These are phyloP conservation scores for Alternaria conjuncta DNA, from an alignment of 2,329 filamentous ascomycete species.

Conservation along the genomic window DNA sequence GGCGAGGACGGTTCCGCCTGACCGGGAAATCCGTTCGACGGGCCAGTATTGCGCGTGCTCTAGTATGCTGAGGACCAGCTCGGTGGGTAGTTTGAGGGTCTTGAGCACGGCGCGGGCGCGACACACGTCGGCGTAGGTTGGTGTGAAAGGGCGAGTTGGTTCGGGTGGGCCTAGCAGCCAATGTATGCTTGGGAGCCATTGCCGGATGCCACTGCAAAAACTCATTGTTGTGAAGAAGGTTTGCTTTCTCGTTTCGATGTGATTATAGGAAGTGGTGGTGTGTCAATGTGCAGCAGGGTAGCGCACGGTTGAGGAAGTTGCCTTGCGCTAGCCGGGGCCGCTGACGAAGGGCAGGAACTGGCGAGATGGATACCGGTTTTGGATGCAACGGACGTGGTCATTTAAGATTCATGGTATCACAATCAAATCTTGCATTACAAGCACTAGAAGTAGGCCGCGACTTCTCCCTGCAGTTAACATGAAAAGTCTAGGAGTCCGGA, in stretches of 20 bases:
- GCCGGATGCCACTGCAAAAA: neutral
- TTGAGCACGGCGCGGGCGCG: constrained; percentile 30
- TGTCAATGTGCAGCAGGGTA: neutral
- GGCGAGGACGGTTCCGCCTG: neutral
- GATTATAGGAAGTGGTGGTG: neutral
- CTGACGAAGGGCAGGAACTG: neutral
- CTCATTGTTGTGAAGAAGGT: neutral
- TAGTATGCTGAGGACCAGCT: constrained; percentile 39
- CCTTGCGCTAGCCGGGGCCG: neutral
- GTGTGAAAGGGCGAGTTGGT: constrained; percentile 1
- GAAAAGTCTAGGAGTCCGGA: neutral
- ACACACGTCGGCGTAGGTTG: constrained; percentile 33
- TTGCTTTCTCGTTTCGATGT: neutral
- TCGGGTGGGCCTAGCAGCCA: neutral
- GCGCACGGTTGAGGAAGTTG: neutral
- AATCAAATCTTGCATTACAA: neutral
- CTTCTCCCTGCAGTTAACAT: neutral
- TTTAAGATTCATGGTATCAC: neutral
- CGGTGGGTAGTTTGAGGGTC: constrained; percentile 32
- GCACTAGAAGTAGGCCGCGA: neutral
- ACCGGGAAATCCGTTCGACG: neutral
- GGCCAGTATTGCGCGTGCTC: constrained; percentile 38
- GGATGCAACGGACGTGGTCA: neutral
- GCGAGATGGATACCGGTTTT: neutral
- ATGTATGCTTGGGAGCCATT: neutral